Conservation (phyloP, 176 grass and related monocot species). For the Oryza meridionalis region DNA sequence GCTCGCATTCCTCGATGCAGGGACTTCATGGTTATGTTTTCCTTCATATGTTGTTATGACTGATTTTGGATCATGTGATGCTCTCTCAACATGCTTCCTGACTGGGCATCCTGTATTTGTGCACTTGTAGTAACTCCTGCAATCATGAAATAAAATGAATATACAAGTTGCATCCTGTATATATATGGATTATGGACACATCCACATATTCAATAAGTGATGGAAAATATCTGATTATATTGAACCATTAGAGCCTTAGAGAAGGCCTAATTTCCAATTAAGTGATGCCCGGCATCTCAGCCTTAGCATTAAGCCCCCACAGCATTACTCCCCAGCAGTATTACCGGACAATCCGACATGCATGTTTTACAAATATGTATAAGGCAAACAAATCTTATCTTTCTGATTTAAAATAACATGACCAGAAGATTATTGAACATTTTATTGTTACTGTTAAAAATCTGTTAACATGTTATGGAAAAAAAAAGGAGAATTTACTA, state of each 20-base stretch:
- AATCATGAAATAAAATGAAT: slow-evolving; percentile 32
- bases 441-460: slow-evolving; percentile 1
- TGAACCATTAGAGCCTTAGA: not conserved
- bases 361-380: not conserved
- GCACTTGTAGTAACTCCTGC: slow-evolving; percentile 99
- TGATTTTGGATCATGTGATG: slow-evolving; percentile 97
- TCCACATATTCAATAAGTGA: not conserved
- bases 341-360: not conserved
- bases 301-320: not conserved
- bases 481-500: slow-evolving; percentile 19
- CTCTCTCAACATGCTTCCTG: slow-evolving; percentile 98
- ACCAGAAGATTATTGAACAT: slow-evolving; percentile 1
- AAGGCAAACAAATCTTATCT: slow-evolving; percentile 10
- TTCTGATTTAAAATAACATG: slow-evolving; percentile 14
- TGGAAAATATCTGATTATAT: slow-evolving; percentile 7
- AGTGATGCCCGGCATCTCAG: too few relatives aligned
- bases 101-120: slow-evolving; percentile 90
- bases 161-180: not conserved
- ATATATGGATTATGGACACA: not conserved
- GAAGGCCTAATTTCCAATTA: not conserved
- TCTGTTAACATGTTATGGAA: not conserved
- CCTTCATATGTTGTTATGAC: slow-evolving; percentile 99
- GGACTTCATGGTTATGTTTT: slow-evolving; percentile 99
- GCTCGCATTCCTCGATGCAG: slow-evolving; percentile 73
- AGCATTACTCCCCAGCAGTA: not conserved